These are phyloP conservation scores for Chlamydomonas urium DNA, from an alignment of 139 green algal genomes.

Conservation along the genomic window DNA sequence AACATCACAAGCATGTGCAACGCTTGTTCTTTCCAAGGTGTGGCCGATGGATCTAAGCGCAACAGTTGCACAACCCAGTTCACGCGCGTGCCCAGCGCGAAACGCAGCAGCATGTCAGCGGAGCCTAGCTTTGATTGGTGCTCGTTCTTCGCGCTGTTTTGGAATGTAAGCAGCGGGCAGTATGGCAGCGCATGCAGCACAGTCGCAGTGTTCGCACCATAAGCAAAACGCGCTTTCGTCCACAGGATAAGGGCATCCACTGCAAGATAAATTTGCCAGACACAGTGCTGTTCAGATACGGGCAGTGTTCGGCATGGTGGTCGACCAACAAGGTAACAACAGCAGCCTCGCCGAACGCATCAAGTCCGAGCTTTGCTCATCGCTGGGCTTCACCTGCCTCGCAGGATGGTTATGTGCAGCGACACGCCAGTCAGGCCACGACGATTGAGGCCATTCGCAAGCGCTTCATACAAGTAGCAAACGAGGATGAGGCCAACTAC, in stretches of 20 bases:
- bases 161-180: slow-evolving; percentile 1
- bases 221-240: neutral
- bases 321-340: slow-evolving; percentile 43
- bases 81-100: neutral
- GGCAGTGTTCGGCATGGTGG: slow-evolving; percentile 49
- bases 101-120: neutral
- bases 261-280: slow-evolving; percentile 54
- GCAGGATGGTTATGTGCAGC: slow-evolving; percentile 49
- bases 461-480: slow-evolving; percentile 33
- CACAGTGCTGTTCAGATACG: slow-evolving; percentile 48
- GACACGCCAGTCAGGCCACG: slow-evolving; percentile 33
- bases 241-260: slow-evolving; percentile 55
- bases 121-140: slow-evolving; percentile 13
- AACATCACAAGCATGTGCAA: neutral
- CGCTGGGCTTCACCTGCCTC: neutral
- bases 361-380: neutral
- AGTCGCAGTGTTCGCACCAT: neutral
- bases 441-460: slow-evolving; percentile 39
- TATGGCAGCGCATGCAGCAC: neutral
- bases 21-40: no score
- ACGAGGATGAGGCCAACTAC: slow-evolving; percentile 40
- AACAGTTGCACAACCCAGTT: neutral
- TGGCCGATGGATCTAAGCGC: neutral
- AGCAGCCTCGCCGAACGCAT: neutral
- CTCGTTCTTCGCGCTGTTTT: slow-evolving; percentile 8